Conservation (phyloP, 176 grass and related monocot species). For the Avena insularis region DNA sequence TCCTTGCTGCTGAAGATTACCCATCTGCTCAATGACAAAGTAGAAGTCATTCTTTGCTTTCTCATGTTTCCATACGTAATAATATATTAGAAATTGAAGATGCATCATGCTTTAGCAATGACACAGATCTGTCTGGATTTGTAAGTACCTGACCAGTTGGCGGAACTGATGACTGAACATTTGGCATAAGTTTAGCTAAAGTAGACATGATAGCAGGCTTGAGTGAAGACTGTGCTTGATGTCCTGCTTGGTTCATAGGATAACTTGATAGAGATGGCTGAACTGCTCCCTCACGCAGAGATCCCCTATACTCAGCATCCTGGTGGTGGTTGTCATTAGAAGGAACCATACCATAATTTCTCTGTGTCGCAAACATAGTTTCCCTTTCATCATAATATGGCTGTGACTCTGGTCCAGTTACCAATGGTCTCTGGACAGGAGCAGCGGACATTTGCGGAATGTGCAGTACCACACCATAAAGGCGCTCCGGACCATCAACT, state of each 20-base stretch:
- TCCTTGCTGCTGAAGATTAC: constrained; percentile 49
- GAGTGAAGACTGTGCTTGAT: constrained; percentile 61
- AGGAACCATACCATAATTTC: constrained; percentile 45
- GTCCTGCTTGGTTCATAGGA: constrained; percentile 41
- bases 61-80: constrained; percentile 41
- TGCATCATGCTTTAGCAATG: constrained; percentile 45
- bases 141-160: constrained; percentile 52
- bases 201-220: constrained; percentile 81
- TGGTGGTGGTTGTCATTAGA: constrained; percentile 33
- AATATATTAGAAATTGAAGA: constrained; percentile 31
- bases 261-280: constrained; percentile 49
- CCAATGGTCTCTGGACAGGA: constrained; percentile 54
- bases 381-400: constrained; percentile 57
- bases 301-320: constrained; percentile 48
- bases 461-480: constrained; percentile 90
- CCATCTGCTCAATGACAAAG: constrained; percentile 39
- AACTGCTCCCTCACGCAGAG: constrained; percentile 43
- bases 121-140: background rate
- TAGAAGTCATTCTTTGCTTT: constrained; percentile 41
- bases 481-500: constrained; percentile 80
- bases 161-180: constrained; percentile 44
- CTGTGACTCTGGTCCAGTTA: constrained; percentile 43
- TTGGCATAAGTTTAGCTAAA: constrained; percentile 80
- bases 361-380: constrained; percentile 40
- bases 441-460: constrained; percentile 66